Conservation (phyloP, 495 filamentous ascomycete species). For the Entonaema liquescens region DNA sequence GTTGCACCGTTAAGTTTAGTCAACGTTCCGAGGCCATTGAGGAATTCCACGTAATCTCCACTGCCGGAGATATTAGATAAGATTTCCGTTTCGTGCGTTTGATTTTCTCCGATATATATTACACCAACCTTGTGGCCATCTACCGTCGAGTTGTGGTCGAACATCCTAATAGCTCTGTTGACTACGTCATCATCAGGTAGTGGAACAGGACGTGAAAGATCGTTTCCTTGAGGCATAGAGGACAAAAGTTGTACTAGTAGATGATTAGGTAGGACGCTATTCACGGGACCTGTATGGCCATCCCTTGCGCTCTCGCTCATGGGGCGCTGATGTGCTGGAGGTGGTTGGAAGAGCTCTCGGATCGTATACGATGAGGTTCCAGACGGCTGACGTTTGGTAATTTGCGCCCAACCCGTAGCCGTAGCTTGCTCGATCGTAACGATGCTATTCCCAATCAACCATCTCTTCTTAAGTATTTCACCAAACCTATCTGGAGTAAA, state of each 20-base stretch:
- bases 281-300: conserved; percentile 54
- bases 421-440: conserved; percentile 84
- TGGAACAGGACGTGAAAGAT: conserved; percentile 73
- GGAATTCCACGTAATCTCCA: conserved; percentile 83
- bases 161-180: conserved; percentile 76
- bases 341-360: conserved; percentile 73
- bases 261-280: conserved; percentile 78
- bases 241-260: conserved; percentile 82
- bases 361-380: conserved; percentile 81
- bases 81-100: conserved; percentile 82
- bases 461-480: conserved; percentile 75
- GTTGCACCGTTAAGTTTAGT: conserved; percentile 79
- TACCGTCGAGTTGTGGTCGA: conserved; percentile 89
- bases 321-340: conserved; percentile 71
- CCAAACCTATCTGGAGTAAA: conserved; percentile 71
- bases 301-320: conserved; percentile 48
- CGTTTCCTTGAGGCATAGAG: conserved; percentile 68
- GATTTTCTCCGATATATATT: conserved; percentile 86
- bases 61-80: conserved; percentile 84
- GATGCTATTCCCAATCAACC: conserved; percentile 88
- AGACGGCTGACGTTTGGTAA: conserved; percentile 84
- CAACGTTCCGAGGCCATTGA: conserved; percentile 80
- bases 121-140: conserved; percentile 96
- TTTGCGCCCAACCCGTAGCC: conserved; percentile 76
- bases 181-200: conserved; percentile 84